Evolutionary conservation across 2,329 filamentous ascomycete species (phyloP).

Genomic region (Aspergillus uvarum): DNA sequence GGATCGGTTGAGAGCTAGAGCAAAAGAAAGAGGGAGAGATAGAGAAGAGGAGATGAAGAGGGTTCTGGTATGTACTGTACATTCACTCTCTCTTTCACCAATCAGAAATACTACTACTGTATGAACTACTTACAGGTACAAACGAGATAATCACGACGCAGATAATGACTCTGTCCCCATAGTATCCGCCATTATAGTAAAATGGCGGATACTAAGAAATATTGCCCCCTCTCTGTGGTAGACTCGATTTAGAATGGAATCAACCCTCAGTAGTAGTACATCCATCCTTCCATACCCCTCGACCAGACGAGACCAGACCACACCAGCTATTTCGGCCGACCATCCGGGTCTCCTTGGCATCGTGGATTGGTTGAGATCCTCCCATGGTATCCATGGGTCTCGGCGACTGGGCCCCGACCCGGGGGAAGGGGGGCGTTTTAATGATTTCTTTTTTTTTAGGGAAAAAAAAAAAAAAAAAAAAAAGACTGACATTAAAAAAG

Average conservation of each 20-base stretch:
- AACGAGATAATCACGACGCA: background rate
- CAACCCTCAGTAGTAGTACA: too few species aligned
- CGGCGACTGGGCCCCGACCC: background rate
- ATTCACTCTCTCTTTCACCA: background rate
- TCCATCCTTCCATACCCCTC: background rate
- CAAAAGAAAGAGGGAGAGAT: background rate
- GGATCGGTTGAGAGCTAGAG: background rate
- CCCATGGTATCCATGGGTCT: background rate
- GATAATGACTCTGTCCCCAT: background rate
- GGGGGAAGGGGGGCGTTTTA: background rate
- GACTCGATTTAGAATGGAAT: background rate
- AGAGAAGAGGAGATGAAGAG: background rate
- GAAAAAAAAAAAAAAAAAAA: background rate
- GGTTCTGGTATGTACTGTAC: background rate
- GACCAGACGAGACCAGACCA: background rate
- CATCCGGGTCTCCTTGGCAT: constrained; percentile 17
- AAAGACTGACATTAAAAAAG: background rate
- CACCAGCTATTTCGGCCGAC: constrained; percentile 17
- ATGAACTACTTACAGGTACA: background rate
- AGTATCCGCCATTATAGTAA: too few species aligned
- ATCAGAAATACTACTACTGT: too few species aligned
- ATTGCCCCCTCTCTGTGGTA: background rate
- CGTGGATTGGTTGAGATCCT: constrained; percentile 7
- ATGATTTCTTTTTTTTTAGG: too few species aligned
- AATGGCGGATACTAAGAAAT: background rate